Evolutionary conservation across 805 yeast genomes (phyloP).

Genomic region (Cyberlindnera amylophila): DNA sequence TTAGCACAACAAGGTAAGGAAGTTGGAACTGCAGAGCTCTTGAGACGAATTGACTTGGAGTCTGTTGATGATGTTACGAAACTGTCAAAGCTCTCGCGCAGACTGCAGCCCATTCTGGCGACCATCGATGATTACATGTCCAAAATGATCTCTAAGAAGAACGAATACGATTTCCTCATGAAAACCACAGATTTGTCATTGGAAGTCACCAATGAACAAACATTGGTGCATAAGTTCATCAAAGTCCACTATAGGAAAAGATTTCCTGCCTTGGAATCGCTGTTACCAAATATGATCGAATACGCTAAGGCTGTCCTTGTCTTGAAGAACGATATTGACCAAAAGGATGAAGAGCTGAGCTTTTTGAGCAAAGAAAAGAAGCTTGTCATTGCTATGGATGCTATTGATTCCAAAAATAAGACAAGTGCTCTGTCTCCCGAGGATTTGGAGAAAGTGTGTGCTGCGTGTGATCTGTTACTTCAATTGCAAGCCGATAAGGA

Average conservation of each 20-base stretch:
- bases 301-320: slow-evolving; percentile 51
- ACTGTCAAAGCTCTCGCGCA: slow-evolving; percentile 13
- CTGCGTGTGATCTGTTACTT: slow-evolving; percentile 46
- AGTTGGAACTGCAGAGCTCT: slow-evolving; percentile 10
- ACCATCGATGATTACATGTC: slow-evolving; percentile 18
- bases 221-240: slow-evolving; percentile 44
- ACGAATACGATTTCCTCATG: slow-evolving; percentile 48
- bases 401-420: slow-evolving; percentile 42
- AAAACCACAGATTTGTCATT: slow-evolving; percentile 51
- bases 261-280: slow-evolving; percentile 67
- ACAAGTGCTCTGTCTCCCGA: slow-evolving; percentile 28
- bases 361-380: slow-evolving; percentile 61
- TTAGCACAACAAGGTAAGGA: slow-evolving; percentile 15
- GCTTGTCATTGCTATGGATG: slow-evolving; percentile 71
- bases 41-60: slow-evolving; percentile 10
- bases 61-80: slow-evolving; percentile 14
- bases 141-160: slow-evolving; percentile 20
- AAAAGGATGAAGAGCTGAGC: slow-evolving; percentile 21
- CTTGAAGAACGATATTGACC: slow-evolving; percentile 46
- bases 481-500: slow-evolving; percentile 41
- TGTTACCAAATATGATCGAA: slow-evolving; percentile 58
- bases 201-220: slow-evolving; percentile 53
- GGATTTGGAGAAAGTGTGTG: slow-evolving; percentile 36
- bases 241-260: slow-evolving; percentile 51
- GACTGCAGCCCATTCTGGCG: slow-evolving; percentile 15